A percentile compares a stretch with the other conserved stretches of the same genome.
Evolutionary conservation across 495 filamentous ascomycete genomes (phyloP).

Genomic region (Daldinia loculata): DNA sequence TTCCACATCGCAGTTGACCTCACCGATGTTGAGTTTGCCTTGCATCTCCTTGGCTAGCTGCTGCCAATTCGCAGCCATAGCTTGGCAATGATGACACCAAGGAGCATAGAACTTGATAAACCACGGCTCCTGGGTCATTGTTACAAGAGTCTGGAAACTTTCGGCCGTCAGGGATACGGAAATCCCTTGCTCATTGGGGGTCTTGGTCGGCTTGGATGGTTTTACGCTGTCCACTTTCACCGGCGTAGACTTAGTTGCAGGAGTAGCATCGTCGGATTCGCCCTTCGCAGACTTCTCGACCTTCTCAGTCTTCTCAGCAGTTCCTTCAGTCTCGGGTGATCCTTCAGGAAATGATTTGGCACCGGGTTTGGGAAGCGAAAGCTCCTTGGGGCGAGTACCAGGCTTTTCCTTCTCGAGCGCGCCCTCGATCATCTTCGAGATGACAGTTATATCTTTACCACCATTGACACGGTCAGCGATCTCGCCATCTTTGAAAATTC

Average conservation of each 20-base stretch:
- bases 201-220: conserved; percentile 57
- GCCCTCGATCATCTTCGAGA: conserved; percentile 78
- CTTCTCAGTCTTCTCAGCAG: conserved; percentile 28
- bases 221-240: conserved; percentile 37
- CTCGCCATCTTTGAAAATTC: conserved; percentile 84
- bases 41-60: conserved; percentile 91
- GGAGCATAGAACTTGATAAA: conserved; percentile 99
- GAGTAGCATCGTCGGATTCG: conserved; percentile 44
- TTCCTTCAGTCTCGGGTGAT: conserved; percentile 27
- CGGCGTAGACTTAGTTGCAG: conserved; percentile 29
- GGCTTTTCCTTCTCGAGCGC: conserved; percentile 80
- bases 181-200: conserved; percentile 76
- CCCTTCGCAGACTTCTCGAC: conserved; percentile 39
- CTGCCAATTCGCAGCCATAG: conserved; percentile 87
- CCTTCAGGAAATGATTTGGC: conserved; percentile 32
- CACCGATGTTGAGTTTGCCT: conserved; percentile 86
- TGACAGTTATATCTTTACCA: conserved; percentile 63
- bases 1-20: conserved; percentile 93
- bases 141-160: conserved; percentile 85
- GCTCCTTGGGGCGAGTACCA: conserved; percentile 72
- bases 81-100: conserved; percentile 96
- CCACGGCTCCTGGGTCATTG: conserved; percentile 89
- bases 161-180: conserved; percentile 83
- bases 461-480: conserved; percentile 68
- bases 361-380: conserved; percentile 53